Evolutionary conservation across 2,329 filamentous ascomycete species (phyloP), one percentile per base, ranked within the genome.

Genomic region (Fusarium sp.): DNA sequence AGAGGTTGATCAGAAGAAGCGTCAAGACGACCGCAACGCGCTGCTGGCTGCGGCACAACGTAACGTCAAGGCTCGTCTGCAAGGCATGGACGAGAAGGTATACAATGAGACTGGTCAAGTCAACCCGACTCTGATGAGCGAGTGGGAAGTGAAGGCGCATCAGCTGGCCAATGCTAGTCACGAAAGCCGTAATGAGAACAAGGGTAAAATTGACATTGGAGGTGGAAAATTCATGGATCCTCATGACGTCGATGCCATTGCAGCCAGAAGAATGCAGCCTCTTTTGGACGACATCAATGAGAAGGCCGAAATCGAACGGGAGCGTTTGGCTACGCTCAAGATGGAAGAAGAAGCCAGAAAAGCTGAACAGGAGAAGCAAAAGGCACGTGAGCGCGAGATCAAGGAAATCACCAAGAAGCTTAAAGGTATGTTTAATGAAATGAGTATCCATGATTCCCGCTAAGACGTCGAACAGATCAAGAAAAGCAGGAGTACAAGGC

Each of bases 221-320:
- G 91, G 91, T 45, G 93, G 93, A 10, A 93, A 88, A 75, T 94
- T 90, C 74, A 90, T 98, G 83, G 88, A 93, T 39, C 89, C 91
- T 72, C 84, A 88, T 7, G 92, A 94, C 49, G 89, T 98, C 18
- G 89, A 98, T 68, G 89, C 88, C 8, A 92, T 97, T 70, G 94
- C 94, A 4, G 86, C 89, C 14, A 88, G 86, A 46, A 89, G 90
- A 70, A 87, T 98, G 18, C 92, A 95, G 77, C 94, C 94, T 7
- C 89, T 96, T 0, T 79, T 98, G 8, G 91, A 97, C 70, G 92
- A 97, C 69, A 96, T 98, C 66, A 90, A 90, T 55, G 90, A 92
- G 53, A 92, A 90, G 76, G 92, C 92, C 0, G 91, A 94, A 75
- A 85, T 85, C 65, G 90, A 93, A 76, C 85, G 88, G 41, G 92